Base-by-base conservation (phyloP, 208 protist species). In the Leishmania aethiopica region DNA sequence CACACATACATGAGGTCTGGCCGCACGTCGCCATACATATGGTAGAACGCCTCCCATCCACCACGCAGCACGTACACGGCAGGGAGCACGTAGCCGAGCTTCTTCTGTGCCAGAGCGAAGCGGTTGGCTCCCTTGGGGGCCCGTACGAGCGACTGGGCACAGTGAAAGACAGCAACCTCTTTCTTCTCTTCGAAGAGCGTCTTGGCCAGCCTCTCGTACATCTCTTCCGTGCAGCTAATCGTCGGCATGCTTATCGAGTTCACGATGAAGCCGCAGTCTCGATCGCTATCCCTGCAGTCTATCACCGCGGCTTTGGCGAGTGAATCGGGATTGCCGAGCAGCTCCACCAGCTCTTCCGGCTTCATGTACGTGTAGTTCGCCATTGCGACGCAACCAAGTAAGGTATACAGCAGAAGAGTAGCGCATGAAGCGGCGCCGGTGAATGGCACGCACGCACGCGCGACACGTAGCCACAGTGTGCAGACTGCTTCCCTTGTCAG, bases 241-340 rank as follows among this genome's bases (percentile, higher is more conserved):
- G 87, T 91, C 19, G 94, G 91, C 40, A 88, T 80, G 66, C 91
- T 88, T 28, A 91, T 78, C 37, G 94, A 95, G 77, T 86, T 85
- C 7, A 85, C 70, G 42, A 95, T 91, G 62, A 85, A 91, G 32
- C 94, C 94, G n/a, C 84, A 78, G 51, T 84, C 67, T 40, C 92
- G 85, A 77, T 97, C 94, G 4, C 84, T 76, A 66, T 95, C 92
- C n/a, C 94, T 88, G 84, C 92, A 95, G 87, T 97, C 94, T 28
- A 95, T 78, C 42, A 97, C 84, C 6, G 84, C 87, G 45, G 92
- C 67, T 40, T 81, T 88, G 13, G 66, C 17, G 35, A 72, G 51
- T 5, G 75, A 55, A 28, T 83, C 77, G 13, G 77, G 84, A 10
- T 89, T 76, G 83, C 93, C 91, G 10, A 97, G 69, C 76, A 94